phyloP scores from a whole-genome alignment of 306 rosid species.

The Prunus mume region DNA sequence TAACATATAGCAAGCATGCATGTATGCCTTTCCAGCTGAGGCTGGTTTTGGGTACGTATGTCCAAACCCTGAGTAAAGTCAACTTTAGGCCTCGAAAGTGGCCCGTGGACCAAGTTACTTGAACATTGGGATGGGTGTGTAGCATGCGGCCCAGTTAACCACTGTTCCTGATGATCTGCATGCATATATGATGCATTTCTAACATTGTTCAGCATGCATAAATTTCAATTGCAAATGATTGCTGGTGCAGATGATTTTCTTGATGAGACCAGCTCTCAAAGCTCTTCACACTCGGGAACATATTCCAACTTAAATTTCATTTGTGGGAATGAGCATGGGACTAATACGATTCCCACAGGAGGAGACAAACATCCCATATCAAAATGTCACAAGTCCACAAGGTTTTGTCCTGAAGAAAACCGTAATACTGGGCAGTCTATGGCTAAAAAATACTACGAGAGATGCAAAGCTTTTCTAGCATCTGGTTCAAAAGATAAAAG shows the following conservation, averaged over 20 bases:
- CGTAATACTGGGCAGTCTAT: constrained; percentile 15
- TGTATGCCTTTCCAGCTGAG: too few relatives aligned
- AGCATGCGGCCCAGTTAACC: neutral
- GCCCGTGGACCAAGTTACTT: neutral
- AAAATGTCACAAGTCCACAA: constrained; percentile 48
- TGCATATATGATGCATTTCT: neutral
- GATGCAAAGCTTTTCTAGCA: constrained; percentile 36
- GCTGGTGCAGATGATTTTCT: constrained; percentile 59
- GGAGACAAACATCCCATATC: constrained; percentile 40
- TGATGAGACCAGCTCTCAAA: constrained; percentile 69
- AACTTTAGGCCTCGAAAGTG: neutral
- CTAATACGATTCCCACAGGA: constrained; percentile 27
- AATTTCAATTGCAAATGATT: constrained; percentile 17
- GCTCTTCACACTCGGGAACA: constrained; percentile 62
- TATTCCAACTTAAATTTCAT: constrained; percentile 60
- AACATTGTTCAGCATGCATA: neutral
- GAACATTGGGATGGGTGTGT: neutral
- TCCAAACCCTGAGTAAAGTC: too few relatives aligned
- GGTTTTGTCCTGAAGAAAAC: constrained; percentile 50
- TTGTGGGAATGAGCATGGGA: constrained; percentile 44
- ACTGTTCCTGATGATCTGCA: neutral
- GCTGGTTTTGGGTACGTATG: too few relatives aligned
- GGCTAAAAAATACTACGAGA: constrained; percentile 24
- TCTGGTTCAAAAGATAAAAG: constrained; percentile 39
- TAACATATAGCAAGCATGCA: too few relatives aligned